phyloP scores from a whole-genome alignment of 768 basidiomycete genomes.

The Pisolithus orientalis region DNA sequence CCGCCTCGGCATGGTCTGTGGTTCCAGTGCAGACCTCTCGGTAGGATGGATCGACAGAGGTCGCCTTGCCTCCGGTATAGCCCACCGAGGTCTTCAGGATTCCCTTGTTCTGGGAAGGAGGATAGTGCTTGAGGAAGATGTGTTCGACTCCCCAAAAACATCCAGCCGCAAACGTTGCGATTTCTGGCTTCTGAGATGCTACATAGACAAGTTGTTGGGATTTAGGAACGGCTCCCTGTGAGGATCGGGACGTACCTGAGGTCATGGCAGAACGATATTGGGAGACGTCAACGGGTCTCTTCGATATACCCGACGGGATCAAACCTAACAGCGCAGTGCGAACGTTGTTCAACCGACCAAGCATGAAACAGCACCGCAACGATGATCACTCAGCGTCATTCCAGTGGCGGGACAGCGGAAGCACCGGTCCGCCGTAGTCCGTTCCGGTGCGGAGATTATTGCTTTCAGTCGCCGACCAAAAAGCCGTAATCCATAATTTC shows the following conservation, averaged over 20 bases:
- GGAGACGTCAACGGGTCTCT: constrained; percentile 25
- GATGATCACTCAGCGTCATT: neutral
- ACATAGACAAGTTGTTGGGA: constrained; percentile 15
- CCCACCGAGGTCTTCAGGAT: constrained; percentile 72
- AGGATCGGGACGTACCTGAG: constrained; percentile 16
- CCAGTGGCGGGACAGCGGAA: neutral
- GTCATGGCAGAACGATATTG: constrained; percentile 34
- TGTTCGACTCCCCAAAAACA: constrained; percentile 89
- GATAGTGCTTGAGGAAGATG: constrained; percentile 76
- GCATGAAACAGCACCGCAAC: constrained; percentile 4
- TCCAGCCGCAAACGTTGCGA: constrained; percentile 47
- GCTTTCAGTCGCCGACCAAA: constrained; percentile 17
- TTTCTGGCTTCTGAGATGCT: constrained; percentile 38
- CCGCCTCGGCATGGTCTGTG: constrained; percentile 86
- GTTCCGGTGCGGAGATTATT: neutral
- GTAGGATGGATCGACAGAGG: constrained; percentile 58
- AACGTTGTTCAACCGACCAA: constrained; percentile 10
- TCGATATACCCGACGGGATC: neutral
- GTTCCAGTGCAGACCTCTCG: constrained; percentile 68
- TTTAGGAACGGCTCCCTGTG: neutral
- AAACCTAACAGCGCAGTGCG: constrained; percentile 9
- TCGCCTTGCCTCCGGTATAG: constrained; percentile 66
- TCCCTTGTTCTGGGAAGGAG: constrained; percentile 63
- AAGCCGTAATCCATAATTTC: constrained; percentile 18
- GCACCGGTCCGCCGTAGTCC: neutral